Evolutionary conservation across 805 yeast species (phyloP).

Genomic region (Candida pseudoglaebosa): DNA sequence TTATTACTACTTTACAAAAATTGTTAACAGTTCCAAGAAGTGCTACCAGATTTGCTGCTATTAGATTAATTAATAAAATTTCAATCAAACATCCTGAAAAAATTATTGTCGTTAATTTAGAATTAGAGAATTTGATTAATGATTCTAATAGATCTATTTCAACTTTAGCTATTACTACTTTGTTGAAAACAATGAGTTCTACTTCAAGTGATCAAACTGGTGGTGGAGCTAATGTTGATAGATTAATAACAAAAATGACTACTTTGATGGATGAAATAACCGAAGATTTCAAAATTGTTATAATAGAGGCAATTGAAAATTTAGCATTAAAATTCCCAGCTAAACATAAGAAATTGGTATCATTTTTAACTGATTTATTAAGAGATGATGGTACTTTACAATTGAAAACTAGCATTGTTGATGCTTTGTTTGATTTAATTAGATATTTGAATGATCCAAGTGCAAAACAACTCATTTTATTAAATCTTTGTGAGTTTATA

Average conservation of each 20-base stretch:
- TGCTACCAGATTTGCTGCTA: slow-evolving; percentile 88
- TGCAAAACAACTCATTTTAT: slow-evolving; percentile 78
- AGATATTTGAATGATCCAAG: slow-evolving; percentile 69
- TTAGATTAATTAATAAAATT: slow-evolving; percentile 79
- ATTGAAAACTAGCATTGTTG: slow-evolving; percentile 84
- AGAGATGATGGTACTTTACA: slow-evolving; percentile 87
- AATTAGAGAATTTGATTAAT: slow-evolving; percentile 80
- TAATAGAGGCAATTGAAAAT: slow-evolving; percentile 91
- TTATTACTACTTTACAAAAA: slow-evolving; percentile 69
- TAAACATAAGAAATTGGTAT: slow-evolving; percentile 77
- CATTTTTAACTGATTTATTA: slow-evolving; percentile 76
- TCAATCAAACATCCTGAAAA: slow-evolving; percentile 80
- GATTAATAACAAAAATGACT: slow-evolving; percentile 81
- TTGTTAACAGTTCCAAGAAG: slow-evolving; percentile 85
- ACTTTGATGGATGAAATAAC: slow-evolving; percentile 89
- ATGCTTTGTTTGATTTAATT: slow-evolving; percentile 88
- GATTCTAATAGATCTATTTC: slow-evolving; percentile 90
- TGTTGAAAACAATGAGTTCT: slow-evolving; percentile 90
- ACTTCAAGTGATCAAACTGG: slow-evolving; percentile 33
- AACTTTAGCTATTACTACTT: slow-evolving; percentile 94
- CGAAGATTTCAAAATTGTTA: slow-evolving; percentile 92
- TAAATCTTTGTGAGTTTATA: slow-evolving; percentile 90
- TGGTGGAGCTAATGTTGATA: slow-evolving; percentile 67
- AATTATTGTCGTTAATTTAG: slow-evolving; percentile 73
- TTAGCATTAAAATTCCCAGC: slow-evolving; percentile 90